Base-by-base conservation (phyloP, 2,329 filamentous ascomycete species). In the Xylariaceae sp. region DNA sequence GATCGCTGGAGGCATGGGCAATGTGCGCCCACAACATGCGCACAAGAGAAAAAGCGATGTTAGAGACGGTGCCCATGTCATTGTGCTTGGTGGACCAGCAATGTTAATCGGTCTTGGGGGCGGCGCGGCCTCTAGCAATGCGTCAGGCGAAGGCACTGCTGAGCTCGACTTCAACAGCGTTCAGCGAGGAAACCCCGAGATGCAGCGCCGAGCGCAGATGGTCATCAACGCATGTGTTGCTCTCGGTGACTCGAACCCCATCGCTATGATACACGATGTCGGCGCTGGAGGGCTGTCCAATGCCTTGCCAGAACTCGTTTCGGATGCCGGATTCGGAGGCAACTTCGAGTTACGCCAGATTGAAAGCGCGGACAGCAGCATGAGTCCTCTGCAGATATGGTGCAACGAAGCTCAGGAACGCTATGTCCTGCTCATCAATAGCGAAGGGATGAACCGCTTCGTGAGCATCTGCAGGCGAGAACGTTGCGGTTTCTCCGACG, bases 91-190 rank as follows among this genome's bases (percentile, higher is more conserved):
- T 51, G 92, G 92, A 0, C 92, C 92, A 23, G 90, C 90, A 9
- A 98, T 98, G 92, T 71, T 98, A 22, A 96, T 98, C 53, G 92
- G 92, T 24, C 78, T 98, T 33, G 92, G 92, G 47, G 92, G 92
- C 39, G 92, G 92, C 52, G 92, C 92, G 33, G 92, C 92, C 7
- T 96, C 90, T 2, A 94, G 85, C 64, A 84, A 88, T 40, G 78
- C 86, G 23, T 92, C 87, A 13, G 85, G 83, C 30, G 87, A 95
- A 64, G 83, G 82, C 19, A 92, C 84, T 29, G 87, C 89, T 1
- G 89, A 95, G 46, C 71, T 98, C 2, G 92, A 98, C 58, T 98
- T 96, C 61, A 87, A 90, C 50, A 95, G 88, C 65, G 92, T 98
- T 19, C 92, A 98, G 64, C 75, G 92, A 63, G 92, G 90, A 29